These are phyloP conservation scores for Aspergillus coremiiformis DNA, from an alignment of 495 filamentous ascomycete genomes.

Conservation along the genomic window DNA sequence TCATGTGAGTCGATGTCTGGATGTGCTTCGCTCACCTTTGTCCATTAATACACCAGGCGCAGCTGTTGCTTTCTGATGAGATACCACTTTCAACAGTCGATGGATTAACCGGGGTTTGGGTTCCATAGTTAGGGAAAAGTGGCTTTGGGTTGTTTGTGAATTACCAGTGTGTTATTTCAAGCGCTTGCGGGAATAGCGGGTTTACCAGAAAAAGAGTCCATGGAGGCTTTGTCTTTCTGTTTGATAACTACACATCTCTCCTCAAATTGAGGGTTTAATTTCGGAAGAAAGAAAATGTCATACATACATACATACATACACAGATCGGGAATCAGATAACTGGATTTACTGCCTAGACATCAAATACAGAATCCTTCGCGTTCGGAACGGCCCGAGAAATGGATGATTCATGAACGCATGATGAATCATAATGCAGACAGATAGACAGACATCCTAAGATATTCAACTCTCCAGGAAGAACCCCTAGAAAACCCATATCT, in stretches of 20 bases:
- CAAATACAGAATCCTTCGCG: neutral
- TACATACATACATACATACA: neutral
- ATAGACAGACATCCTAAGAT: too few species aligned
- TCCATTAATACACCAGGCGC: conserved; percentile 15
- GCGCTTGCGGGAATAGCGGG: conserved; percentile 17
- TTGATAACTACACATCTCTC: neutral
- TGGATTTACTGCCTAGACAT: neutral
- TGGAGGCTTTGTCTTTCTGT: neutral
- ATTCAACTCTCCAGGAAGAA: too few species aligned
- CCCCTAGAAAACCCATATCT: neutral
- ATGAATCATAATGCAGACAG: too few species aligned
- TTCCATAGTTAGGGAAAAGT: conserved; percentile 7
- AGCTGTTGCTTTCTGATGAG: conserved; percentile 12
- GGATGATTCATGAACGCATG: neutral
- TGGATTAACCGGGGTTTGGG: conserved; percentile 11
- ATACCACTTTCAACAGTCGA: conserved; percentile 17
- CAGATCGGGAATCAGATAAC: neutral
- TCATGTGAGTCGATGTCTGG: neutral
- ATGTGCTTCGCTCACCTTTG: conserved; percentile 1
- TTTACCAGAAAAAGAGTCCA: conserved; percentile 10
- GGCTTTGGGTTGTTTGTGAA: conserved; percentile 6
- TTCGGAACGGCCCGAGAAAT: neutral
- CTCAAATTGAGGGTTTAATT: neutral
- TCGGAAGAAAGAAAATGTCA: neutral
- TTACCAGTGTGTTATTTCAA: conserved; percentile 12